Percentiles rank a stretch among this genome's conserved stretches.
Evolutionary conservation across 1,284 basidiomycete genomes (phyloP).

Genomic region (Heterobasidion parviporum): DNA sequence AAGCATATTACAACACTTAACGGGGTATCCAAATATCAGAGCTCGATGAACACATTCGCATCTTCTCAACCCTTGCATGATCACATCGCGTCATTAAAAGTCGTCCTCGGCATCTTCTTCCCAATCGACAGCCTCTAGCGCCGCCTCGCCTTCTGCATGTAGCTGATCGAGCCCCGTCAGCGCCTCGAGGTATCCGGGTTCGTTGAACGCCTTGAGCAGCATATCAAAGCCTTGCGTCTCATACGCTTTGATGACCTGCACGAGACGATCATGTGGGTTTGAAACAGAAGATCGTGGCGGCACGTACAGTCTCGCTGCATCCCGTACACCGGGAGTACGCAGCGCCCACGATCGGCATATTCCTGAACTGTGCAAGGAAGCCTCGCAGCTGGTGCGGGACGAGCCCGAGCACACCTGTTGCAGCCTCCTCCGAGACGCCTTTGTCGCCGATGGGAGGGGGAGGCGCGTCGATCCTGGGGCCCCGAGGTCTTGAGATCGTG

Average conservation of each 20-base stretch:
- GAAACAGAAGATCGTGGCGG: background rate
- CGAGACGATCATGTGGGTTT: background rate
- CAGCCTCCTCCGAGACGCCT: slow-evolving; percentile 20
- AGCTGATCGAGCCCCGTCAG: slow-evolving; percentile 84
- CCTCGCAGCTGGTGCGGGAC: slow-evolving; percentile 95
- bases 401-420: slow-evolving; percentile 64
- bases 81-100: slow-evolving; percentile 4
- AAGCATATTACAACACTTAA: too few species aligned
- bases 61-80: too few species aligned
- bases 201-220: slow-evolving; percentile 80
- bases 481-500: background rate
- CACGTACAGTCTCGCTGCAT: slow-evolving; percentile 70
- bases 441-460: slow-evolving; percentile 45
- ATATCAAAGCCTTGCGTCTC: slow-evolving; percentile 70
- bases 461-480: slow-evolving; percentile 51
- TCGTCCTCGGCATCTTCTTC: slow-evolving; percentile 55
- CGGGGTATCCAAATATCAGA: too few species aligned
- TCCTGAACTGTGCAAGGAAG: slow-evolving; percentile 81
- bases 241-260: slow-evolving; percentile 72
- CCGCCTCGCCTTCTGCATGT: slow-evolving; percentile 73
- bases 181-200: slow-evolving; percentile 71
- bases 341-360: slow-evolving; percentile 75
- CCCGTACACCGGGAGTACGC: slow-evolving; percentile 89
- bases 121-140: slow-evolving; percentile 70
- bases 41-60: too few species aligned